These are phyloP conservation scores for Citrus unshiu DNA, from an alignment of 345 rosid genomes.

Conservation along the genomic window DNA sequence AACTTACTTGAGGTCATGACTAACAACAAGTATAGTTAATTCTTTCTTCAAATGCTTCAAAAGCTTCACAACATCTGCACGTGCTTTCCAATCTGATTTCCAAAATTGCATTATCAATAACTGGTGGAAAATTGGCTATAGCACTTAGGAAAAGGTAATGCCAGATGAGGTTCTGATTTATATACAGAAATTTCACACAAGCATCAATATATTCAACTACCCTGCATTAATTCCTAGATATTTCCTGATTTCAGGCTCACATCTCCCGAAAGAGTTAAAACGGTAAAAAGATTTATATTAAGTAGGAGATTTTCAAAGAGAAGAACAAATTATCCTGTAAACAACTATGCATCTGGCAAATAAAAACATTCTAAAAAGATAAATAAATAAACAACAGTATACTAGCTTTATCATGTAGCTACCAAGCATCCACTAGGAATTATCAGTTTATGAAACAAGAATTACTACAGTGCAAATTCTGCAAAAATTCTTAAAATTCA, in stretches of 20 bases:
- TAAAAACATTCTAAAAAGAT: not conserved
- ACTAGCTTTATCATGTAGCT: not conserved
- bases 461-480: not conserved
- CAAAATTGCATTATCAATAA: conserved; percentile 9
- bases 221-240: not conserved
- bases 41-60: conserved; percentile 81
- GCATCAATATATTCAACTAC: not conserved
- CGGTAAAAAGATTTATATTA: not conserved
- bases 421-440: not conserved
- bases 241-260: not conserved
- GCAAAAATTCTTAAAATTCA: not conserved
- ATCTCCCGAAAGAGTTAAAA: not conserved
- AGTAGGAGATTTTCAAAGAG: not conserved
- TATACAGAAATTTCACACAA: not conserved
- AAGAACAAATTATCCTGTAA: not conserved
- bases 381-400: not conserved
- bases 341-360: not conserved
- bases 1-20: conserved; percentile 89
- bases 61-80: conserved; percentile 87
- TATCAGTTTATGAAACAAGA: not conserved
- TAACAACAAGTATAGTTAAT: conserved; percentile 78
- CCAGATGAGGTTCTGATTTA: not conserved
- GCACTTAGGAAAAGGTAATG: not conserved
- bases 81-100: conserved; percentile 83
- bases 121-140: not conserved